phyloP scores from a whole-genome alignment of 495 filamentous ascomycete genomes.

The Copromyces sp. region DNA sequence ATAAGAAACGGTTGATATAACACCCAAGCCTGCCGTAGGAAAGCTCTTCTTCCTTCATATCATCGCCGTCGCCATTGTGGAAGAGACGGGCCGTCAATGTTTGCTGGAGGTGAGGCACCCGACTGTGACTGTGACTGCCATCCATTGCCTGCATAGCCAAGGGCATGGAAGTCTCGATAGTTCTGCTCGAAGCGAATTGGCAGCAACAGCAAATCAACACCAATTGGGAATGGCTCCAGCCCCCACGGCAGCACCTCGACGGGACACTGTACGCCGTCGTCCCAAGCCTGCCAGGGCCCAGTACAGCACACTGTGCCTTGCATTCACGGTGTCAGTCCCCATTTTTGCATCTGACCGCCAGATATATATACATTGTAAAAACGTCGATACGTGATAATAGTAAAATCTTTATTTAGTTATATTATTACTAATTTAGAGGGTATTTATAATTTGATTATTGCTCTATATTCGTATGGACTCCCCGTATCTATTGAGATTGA shows the following conservation, averaged over 20 bases:
- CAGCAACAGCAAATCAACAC: background rate
- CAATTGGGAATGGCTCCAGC: background rate
- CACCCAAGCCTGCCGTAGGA: background rate
- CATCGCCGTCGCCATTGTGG: background rate
- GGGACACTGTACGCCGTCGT: background rate
- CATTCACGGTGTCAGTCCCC: no score
- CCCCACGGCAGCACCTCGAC: background rate
- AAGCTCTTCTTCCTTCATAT: background rate
- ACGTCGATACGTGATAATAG: no score
- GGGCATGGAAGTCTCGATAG: background rate
- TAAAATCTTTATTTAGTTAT: no score
- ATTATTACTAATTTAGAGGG: no score
- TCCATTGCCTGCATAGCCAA: background rate
- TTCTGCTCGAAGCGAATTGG: background rate
- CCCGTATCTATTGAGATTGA: no score
- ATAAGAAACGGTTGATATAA: background rate
- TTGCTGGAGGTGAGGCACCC: background rate
- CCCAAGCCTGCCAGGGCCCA: background rate
- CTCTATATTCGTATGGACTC: no score
- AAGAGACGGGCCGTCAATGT: background rate
- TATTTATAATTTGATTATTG: no score
- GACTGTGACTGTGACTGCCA: background rate
- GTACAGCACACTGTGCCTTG: background rate
- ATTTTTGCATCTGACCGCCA: no score
- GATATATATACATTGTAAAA: no score